Conservation (phyloP, 208 protist genomes). For the Trypanosomatidae sp. region DNA sequence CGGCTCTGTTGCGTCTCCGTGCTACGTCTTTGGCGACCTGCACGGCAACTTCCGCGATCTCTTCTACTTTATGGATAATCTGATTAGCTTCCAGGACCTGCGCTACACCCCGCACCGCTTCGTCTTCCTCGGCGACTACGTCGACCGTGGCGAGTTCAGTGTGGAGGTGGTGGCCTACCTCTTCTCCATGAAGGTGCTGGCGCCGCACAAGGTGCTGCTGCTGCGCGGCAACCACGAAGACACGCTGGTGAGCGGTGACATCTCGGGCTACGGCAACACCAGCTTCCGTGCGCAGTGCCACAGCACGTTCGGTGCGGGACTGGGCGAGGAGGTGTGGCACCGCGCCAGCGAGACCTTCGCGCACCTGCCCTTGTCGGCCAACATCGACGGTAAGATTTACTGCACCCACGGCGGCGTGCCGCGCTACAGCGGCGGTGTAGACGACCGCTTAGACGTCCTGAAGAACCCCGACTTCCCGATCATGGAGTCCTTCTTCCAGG, state of each 20-base stretch:
- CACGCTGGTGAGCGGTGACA: slow-evolving; percentile 70
- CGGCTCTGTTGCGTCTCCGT: slow-evolving; percentile 70
- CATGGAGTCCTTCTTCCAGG: slow-evolving; percentile 86
- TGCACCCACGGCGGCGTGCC: slow-evolving; percentile 94
- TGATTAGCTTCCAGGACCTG: slow-evolving; percentile 69
- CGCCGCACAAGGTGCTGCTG: slow-evolving; percentile 62
- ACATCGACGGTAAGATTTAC: slow-evolving; percentile 93
- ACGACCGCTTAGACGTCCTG: slow-evolving; percentile 73
- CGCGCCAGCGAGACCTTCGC: slow-evolving; percentile 85
- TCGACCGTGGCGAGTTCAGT: slow-evolving; percentile 95
- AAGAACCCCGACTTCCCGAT: slow-evolving; percentile 71
- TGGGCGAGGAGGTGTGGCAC: slow-evolving; percentile 90
- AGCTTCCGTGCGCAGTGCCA: slow-evolving; percentile 75
- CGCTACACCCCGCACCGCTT: slow-evolving; percentile 60
- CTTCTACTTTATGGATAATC: slow-evolving; percentile 54
- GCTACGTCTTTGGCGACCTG: slow-evolving; percentile 90
- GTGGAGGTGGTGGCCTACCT: slow-evolving; percentile 90
- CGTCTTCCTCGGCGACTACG: slow-evolving; percentile 99
- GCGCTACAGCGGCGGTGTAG: slow-evolving; percentile 78
- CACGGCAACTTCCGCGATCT: slow-evolving; percentile 87
- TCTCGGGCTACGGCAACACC: slow-evolving; percentile 58
- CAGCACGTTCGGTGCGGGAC: slow-evolving; percentile 52
- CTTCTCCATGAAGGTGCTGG: slow-evolving; percentile 77
- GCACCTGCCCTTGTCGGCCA: slow-evolving; percentile 88
- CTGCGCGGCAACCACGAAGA: slow-evolving; percentile 91